Evolutionary conservation across 2,329 filamentous ascomycete species (phyloP), one percentile per base, ranked within the genome.

Genomic region (Dissoconium aciculare): DNA sequence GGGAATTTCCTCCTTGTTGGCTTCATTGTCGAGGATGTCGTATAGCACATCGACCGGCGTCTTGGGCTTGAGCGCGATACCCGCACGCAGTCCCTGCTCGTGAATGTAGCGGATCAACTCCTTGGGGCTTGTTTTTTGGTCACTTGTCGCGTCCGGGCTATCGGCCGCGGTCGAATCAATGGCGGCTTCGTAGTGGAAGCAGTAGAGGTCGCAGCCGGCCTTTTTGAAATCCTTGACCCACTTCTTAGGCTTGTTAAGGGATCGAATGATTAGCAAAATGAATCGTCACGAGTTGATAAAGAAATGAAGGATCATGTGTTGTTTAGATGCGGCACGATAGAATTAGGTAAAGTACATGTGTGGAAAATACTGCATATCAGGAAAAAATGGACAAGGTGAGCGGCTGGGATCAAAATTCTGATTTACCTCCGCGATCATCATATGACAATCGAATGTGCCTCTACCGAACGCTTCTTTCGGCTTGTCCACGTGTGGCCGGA

Each of bases 161-260:
- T 85, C 82, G 48, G 85, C 84, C 19, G 80, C 83, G 26, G 79
- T 81, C 30, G 82, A 92, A 44, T 63, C 59, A 28, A 89, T 70
- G 41, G 89, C 89, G 15, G 89, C 89, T 62, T 98, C 89, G 60
- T 95, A 95, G 66, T 98, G 89, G 67, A 98, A 98, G 67, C 89
- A 95, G 66, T 98, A 98, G n/a, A 98, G 69, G 57, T 98, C 84
- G 59, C 85, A 94, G 32, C 89, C 89, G 37, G 84, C 89, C 31
- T 79, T 75, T 56, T 89, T 74, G 65, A 98, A 95, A 39, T 92
- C 82, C 52, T 80, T 81, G 48, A 94, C 85, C 89, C 89, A 98
- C 67, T 84, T 85, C 67, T 95, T 91, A 44, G 89, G 89, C 85
- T 89, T n/a, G n/a, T n/a, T n/a, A n/a, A n/a, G n/a, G n/a, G n/a